Evolutionary conservation across 2,329 filamentous ascomycete species (phyloP).

Genomic region (Corinectria fuckeliana): DNA sequence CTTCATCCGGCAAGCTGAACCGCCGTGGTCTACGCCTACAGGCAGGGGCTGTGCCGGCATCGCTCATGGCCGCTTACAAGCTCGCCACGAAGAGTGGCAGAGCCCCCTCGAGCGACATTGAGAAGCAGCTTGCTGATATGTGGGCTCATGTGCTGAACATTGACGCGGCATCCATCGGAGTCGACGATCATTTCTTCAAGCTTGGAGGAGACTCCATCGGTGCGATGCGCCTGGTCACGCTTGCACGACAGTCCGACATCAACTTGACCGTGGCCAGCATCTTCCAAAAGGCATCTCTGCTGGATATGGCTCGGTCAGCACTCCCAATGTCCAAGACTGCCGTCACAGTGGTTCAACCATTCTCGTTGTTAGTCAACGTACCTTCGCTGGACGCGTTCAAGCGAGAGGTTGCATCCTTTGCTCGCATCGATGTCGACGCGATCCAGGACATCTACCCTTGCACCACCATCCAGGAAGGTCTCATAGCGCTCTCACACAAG

Average conservation of each 20-base stretch:
- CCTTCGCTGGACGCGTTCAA: neutral
- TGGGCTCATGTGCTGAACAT: conserved; percentile 23
- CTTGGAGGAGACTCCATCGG: conserved; percentile 48
- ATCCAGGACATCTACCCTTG: conserved; percentile 31
- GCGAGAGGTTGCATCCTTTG: neutral
- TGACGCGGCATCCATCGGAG: conserved; percentile 12
- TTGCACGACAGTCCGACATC: conserved; percentile 47
- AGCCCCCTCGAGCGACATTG: conserved; percentile 43
- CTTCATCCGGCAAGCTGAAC: conserved; percentile 52
- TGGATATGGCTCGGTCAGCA: conserved; percentile 31
- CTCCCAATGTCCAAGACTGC: conserved; percentile 13
- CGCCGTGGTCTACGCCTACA: conserved; percentile 45
- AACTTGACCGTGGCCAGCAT: conserved; percentile 52
- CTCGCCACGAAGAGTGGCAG: conserved; percentile 29
- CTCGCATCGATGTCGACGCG: neutral
- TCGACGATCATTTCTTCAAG: conserved; percentile 50
- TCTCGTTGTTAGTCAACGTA: conserved; percentile 17
- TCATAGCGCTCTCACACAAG: conserved; percentile 30
- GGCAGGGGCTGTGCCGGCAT: conserved; percentile 7
- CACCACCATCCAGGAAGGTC: conserved; percentile 30
- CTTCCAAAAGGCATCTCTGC: conserved; percentile 41
- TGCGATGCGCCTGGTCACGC: conserved; percentile 34
- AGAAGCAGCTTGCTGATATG: conserved; percentile 19
- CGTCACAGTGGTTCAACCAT: neutral
- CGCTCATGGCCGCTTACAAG: conserved; percentile 17